Base-by-base conservation (phyloP, 1,139 yeast genomes). In the Kurtzmaniella natalensis region DNA sequence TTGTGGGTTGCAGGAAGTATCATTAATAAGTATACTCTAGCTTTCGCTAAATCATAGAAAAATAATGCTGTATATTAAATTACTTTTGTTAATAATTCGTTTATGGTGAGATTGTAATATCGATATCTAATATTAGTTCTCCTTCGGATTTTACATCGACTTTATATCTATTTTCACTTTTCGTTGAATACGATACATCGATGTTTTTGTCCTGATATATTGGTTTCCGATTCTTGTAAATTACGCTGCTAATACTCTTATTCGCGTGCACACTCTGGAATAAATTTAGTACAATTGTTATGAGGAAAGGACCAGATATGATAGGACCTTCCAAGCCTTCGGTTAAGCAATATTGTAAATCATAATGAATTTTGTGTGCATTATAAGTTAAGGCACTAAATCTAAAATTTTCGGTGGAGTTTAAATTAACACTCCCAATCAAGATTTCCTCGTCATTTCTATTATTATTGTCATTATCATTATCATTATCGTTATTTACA, bases 231-330 rank as follows among this genome's bases (percentile, higher is more conserved):
- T 77, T 78, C 36, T 70, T 65, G 53, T 80, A 80, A 18, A 48
- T 52, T 40, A 79, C 66, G 8, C 41, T 37, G 21, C 43, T 44
- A 2, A 66, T 46, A 0, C 30, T 16, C 2, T 42, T 15, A 2
- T 41, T 40, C 1, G 59, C 55, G 32, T 42, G 32, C 8, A 37
- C 11, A 4, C 38, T 34, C 10, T 45, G 50, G 44, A 72, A 64
- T 72, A 76, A 80, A 37, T 73, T 71, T 28, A 84, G 51, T 13
- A 76, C 43, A 28, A 84, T 44, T 2, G 83, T 77, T 1, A 84
- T 72, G 42, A 82, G 63, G 33, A 88, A 62, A 0, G 97, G 96
- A 0, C 96, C 98, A 30, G 85, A 96, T 0, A 83, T 81, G 0
- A 92, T 60, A 1, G 79, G 52, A 25, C 66, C 66, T 0, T 81